Base-by-base conservation (phyloP, 73 alveolate species). In the Uronychia binucleata region DNA sequence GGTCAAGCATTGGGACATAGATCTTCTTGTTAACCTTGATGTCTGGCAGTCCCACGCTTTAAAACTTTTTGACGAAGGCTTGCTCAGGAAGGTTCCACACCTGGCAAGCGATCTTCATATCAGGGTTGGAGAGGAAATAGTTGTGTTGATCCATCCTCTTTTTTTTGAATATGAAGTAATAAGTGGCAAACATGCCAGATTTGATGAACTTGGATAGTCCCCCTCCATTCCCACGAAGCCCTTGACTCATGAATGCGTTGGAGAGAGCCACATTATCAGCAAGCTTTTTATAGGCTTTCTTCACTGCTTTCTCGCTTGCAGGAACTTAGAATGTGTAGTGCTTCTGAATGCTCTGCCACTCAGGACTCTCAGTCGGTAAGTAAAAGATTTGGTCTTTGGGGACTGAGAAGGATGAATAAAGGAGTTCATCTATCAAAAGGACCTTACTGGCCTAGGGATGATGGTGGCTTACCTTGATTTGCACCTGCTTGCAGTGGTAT, bases 51-150 rank as follows among this genome's bases (percentile, higher is more conserved):
- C 33, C 31, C 34, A 46, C 57, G 11, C 78, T 82, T 77, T 82
- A 77, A 27, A 88, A 19, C 59, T 77, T 67, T 31, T 86, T 79
- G 58, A 88, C 33, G 74, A 46, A 82, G n/a, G 77, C 77, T 26
- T 27, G 30, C 1, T 89, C 95, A 25, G 81, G 58, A 0, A 83
- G 57, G 77, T 84, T 89, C 88, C 88, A 80, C 14, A 80, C 59
- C 33, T 80, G 79, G 29, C 80, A 58, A 0, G 93, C 88, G 26
- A 80, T 34, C 77, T 80, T 81, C 13, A 86, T 19, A 30, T 86
- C 93, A 5, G 93, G 93, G 59, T 86, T 86, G 8, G 93, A 80
- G 32, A 80, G 33, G 85, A 80, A 86, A 46, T 34, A 80, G n/a
- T 86, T 78, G 30, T 80, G 67, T 30, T 86, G 34, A 30, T 86